These are phyloP conservation scores for Ceratocystis albifundus DNA, from an alignment of 2,329 filamentous ascomycete species.

Conservation along the genomic window DNA sequence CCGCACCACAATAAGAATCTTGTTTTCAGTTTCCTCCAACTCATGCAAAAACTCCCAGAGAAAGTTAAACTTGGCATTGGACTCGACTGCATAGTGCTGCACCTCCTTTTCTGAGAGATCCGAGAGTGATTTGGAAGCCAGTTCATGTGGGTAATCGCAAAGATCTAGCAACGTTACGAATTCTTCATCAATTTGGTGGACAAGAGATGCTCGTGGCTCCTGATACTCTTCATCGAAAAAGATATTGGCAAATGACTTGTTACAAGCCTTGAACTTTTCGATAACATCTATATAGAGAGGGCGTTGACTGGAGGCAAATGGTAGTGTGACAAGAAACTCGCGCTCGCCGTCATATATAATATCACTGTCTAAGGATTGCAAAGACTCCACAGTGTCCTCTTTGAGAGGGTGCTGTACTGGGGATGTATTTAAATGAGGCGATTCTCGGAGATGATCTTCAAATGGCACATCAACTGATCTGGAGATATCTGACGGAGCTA, in stretches of 20 bases:
- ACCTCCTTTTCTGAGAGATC: conserved; percentile 33
- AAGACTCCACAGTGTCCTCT: conserved; percentile 17
- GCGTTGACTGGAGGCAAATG: conserved; percentile 43
- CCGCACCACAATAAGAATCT: conserved; percentile 44
- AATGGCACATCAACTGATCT: conserved; percentile 26
- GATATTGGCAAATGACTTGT: conserved; percentile 36
- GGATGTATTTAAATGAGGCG: conserved; percentile 20
- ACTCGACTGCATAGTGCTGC: conserved; percentile 43
- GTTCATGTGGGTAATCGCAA: conserved; percentile 46
- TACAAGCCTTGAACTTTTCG: conserved; percentile 33
- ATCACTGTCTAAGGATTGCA: conserved; percentile 14
- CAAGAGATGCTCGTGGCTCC: conserved; percentile 33
- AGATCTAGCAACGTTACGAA: conserved; percentile 42
- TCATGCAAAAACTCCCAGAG: conserved; percentile 43
- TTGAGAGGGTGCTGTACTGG: conserved; percentile 14
- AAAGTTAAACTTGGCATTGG: conserved; percentile 51
- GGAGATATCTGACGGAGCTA: conserved; percentile 34
- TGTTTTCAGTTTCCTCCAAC: conserved; percentile 35
- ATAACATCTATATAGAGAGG: conserved; percentile 43
- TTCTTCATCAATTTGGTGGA: conserved; percentile 40
- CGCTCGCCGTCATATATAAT: conserved; percentile 25
- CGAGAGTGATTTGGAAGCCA: conserved; percentile 35
- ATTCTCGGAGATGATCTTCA: conserved; percentile 12
- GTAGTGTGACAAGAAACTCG: conserved; percentile 46
- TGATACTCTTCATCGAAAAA: conserved; percentile 34